Percentiles rank a stretch among this genome's conserved stretches.
Conservation (phyloP, 163 green algal genomes). For the Scenedesmus sp. region DNA sequence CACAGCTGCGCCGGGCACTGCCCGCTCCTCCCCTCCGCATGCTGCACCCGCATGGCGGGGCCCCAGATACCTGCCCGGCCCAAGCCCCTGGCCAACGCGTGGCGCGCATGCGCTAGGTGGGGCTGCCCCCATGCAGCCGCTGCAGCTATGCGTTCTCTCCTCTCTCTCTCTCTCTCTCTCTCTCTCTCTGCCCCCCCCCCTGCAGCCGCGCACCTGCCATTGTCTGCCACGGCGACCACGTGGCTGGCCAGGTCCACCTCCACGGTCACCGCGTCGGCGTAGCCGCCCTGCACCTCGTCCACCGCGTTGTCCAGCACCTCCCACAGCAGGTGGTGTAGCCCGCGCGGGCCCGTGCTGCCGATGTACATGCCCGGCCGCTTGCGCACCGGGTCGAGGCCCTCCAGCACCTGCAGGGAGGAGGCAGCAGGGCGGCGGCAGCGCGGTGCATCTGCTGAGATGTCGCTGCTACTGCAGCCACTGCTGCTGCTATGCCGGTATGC, state of each 20-base stretch:
- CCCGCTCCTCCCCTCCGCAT: not conserved
- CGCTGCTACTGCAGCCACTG: too few species aligned
- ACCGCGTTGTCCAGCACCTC: slow-evolving; percentile 97
- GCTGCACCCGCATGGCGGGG: not conserved
- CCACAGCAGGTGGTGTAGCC: slow-evolving; percentile 97
- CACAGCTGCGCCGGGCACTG: not conserved
- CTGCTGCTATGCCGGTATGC: too few species aligned
- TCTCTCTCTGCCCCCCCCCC: too few species aligned
- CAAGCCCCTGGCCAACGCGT: too few species aligned
- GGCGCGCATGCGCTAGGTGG: too few species aligned
- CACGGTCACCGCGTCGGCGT: slow-evolving; percentile 79
- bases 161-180: too few species aligned
- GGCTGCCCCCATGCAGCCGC: too few species aligned
- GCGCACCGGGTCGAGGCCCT: slow-evolving; percentile 97
- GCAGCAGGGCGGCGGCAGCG: too few species aligned
- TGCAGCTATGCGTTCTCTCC: too few species aligned
- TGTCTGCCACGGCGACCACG: slow-evolving; percentile 91
- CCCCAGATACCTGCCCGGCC: too few species aligned
- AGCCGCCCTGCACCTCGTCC: slow-evolving; percentile 90
- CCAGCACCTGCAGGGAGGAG: slow-evolving; percentile 82
- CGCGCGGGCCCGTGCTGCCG: slow-evolving; percentile 91
- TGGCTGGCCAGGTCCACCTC: slow-evolving; percentile 78
- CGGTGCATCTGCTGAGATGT: too few species aligned
- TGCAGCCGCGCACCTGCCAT: slow-evolving; percentile 85
- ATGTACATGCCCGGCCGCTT: slow-evolving; percentile 99